Evolutionary conservation across 768 basidiomycete species (phyloP).

Genomic region (Galerina sulciceps): DNA sequence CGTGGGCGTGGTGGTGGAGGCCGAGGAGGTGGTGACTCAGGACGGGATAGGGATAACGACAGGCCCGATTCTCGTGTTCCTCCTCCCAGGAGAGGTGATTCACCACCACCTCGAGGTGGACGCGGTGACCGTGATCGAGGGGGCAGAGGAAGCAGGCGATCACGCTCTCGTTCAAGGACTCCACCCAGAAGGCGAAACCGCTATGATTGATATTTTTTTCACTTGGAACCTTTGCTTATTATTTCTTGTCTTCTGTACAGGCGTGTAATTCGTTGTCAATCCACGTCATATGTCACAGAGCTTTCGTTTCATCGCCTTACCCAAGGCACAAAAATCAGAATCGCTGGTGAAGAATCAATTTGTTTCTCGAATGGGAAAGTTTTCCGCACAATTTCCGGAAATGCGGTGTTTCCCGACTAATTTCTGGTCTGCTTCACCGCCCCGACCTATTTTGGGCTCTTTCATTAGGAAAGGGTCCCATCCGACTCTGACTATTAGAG

Average conservation of each 20-base stretch:
- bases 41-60: slow-evolving; percentile 27
- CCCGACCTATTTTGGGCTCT: background rate
- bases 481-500: background rate
- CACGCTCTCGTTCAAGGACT: slow-evolving; percentile 43
- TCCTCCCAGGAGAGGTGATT: slow-evolving; percentile 48
- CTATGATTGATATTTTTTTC: slow-evolving; percentile 31
- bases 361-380: background rate
- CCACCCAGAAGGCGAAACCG: slow-evolving; percentile 44
- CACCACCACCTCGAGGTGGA: slow-evolving; percentile 51
- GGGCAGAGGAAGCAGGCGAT: slow-evolving; percentile 41
- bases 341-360: background rate
- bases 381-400: slow-evolving; percentile 7
- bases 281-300: background rate
- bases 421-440: background rate
- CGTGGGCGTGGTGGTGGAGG: slow-evolving; percentile 49
- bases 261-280: background rate
- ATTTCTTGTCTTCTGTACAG: slow-evolving; percentile 5
- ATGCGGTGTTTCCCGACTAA: background rate
- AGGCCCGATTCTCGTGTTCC: slow-evolving; percentile 45
- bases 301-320: background rate
- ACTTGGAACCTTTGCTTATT: background rate
- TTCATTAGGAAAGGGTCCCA: slow-evolving; percentile 2
- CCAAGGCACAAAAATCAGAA: background rate
- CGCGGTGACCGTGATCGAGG: slow-evolving; percentile 37
- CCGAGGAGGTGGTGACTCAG: slow-evolving; percentile 33